A percentile compares a stretch with the other conserved stretches of the same genome.
Conservation (phyloP, 345 rosid genomes). For the Lagerstroemia speciosa region DNA sequence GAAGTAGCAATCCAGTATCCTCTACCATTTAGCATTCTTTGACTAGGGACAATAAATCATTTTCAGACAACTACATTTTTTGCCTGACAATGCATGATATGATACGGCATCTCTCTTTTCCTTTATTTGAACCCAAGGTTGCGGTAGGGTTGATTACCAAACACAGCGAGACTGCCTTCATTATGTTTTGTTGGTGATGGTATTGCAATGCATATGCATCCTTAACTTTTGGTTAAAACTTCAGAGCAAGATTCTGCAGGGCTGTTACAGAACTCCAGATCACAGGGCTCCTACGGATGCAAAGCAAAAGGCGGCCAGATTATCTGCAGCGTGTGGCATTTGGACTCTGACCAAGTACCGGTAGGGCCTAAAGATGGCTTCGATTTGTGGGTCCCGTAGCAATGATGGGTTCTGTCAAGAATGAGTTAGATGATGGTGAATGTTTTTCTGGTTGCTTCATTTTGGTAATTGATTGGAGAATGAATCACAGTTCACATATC, state of each 20-base stretch:
- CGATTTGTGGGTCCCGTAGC: neutral
- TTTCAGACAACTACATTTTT: neutral
- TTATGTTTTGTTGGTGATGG: neutral
- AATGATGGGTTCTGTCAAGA: no score
- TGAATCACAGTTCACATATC: no score
- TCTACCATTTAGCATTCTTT: conserved; percentile 12
- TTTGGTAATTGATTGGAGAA: conserved; percentile 12
- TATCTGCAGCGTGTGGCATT: conserved; percentile 85
- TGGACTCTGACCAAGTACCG: conserved; percentile 29
- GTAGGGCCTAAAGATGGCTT: neutral
- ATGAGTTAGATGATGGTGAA: no score
- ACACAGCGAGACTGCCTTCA: neutral
- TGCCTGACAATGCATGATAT: neutral
- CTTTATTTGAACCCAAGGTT: neutral
- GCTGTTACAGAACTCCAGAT: conserved; percentile 85
- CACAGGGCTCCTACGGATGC: conserved; percentile 83
- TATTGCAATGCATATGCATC: neutral
- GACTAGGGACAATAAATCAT: conserved; percentile 2
- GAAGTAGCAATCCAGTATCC: conserved; percentile 88
- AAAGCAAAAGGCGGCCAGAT: conserved; percentile 76
- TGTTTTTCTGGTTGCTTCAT: no score
- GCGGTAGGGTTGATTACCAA: neutral
- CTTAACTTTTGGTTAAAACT: neutral
- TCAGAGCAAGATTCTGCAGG: conserved; percentile 81
- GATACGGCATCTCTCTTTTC: neutral